Percentiles rank a stretch among this genome's conserved stretches.
Conservation (phyloP, 1,284 basidiomycete species). For the Leccinum holopus region DNA sequence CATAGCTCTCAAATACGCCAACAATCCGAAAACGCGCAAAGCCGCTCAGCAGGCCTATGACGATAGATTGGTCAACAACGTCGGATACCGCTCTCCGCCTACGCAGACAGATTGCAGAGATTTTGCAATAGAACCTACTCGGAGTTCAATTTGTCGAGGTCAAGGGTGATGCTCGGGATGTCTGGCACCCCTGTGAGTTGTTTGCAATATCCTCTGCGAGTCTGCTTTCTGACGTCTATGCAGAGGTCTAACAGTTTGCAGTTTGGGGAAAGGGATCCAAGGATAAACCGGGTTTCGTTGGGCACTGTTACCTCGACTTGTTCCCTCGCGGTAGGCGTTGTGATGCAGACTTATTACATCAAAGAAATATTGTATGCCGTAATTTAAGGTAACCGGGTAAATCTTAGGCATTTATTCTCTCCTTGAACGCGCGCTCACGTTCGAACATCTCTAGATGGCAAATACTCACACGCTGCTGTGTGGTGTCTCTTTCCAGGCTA, state of each 20-base stretch:
- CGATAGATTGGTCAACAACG: conserved; percentile 64
- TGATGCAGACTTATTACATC: too few relatives aligned
- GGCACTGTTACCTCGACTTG: conserved; percentile 82
- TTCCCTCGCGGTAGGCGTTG: conserved; percentile 68
- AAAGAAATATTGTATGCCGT: too few relatives aligned
- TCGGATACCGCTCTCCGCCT: conserved; percentile 65
- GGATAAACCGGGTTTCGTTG: conserved; percentile 66
- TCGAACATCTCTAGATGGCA: conserved; percentile 47
- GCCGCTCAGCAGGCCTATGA: conserved; percentile 67
- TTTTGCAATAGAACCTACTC: conserved; percentile 72
- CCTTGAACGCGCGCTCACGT: neutral
- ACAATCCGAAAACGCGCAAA: conserved; percentile 66
- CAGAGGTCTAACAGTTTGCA: conserved; percentile 75
- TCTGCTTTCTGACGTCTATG: conserved; percentile 4
- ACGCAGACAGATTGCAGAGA: conserved; percentile 62
- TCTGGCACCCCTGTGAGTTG: conserved; percentile 69
- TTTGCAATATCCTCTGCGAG: neutral
- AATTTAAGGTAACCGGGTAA: too few relatives aligned
- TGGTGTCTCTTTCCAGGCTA: conserved; percentile 74
- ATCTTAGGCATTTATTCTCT: too few relatives aligned
- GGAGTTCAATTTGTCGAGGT: conserved; percentile 69
- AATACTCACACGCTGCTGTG: conserved; percentile 86
- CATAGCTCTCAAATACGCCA: conserved; percentile 76
- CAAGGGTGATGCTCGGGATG: conserved; percentile 45
- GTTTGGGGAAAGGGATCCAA: conserved; percentile 77